Percentiles rank a stretch among this genome's conserved stretches.
These are phyloP conservation scores for Salix caprea DNA, from an alignment of 345 rosid genomes.

Conservation along the genomic window DNA sequence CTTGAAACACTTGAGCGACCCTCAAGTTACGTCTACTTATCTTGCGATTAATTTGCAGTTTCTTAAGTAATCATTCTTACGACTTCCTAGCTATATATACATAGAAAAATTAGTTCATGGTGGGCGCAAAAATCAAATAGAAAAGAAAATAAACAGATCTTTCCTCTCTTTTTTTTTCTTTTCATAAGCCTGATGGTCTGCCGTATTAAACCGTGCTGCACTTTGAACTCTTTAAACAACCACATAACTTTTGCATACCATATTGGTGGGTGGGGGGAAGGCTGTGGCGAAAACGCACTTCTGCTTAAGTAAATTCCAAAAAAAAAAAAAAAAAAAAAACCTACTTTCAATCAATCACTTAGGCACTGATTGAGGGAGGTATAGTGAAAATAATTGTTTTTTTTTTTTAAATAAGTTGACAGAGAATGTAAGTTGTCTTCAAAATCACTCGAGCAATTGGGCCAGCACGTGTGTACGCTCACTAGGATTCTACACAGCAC, in stretches of 20 bases:
- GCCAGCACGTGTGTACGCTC: conserved; percentile 35
- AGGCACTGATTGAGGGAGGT: background rate
- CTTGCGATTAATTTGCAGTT: background rate
- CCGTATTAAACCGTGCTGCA: too few species aligned
- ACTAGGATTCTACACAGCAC: conserved; percentile 19
- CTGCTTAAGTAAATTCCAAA: background rate
- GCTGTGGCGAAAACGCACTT: too few species aligned
- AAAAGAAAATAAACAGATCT: too few species aligned
- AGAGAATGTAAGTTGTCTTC: conserved; percentile 58
- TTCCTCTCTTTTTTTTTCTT: too few species aligned
- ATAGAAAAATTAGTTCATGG: background rate
- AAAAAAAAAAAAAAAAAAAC: too few species aligned
- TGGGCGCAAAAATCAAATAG: too few species aligned
- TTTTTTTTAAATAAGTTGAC: background rate
- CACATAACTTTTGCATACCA: too few species aligned
- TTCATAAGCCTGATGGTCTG: too few species aligned
- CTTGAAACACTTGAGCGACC: conserved; percentile 5
- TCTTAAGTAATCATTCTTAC: background rate
- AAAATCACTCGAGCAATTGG: conserved; percentile 46
- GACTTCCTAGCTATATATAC: background rate
- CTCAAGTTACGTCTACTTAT: conserved; percentile 6
- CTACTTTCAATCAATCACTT: background rate
- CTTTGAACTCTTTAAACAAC: too few species aligned
- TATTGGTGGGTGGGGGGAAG: background rate
- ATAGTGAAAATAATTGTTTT: background rate